phyloP scores from a whole-genome alignment of 257 asterid genomes.

The Nicotiana benthamiana region DNA sequence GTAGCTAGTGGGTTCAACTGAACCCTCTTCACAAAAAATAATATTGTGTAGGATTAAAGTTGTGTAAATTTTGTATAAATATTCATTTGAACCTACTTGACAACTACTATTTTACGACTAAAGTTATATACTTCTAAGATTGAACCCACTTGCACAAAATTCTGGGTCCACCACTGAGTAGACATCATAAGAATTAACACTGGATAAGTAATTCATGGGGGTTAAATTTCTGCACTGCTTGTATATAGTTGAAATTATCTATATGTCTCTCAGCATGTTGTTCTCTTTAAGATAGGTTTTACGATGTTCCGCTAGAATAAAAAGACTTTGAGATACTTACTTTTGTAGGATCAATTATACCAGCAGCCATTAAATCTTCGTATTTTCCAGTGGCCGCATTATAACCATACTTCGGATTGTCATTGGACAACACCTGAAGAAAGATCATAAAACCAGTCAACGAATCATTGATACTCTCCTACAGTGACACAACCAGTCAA shows the following conservation, averaged over 20 bases:
- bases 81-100: too few species aligned
- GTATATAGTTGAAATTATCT: background rate
- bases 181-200: background rate
- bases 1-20: too few species aligned
- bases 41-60: too few species aligned
- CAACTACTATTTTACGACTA: too few species aligned
- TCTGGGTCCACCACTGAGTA: too few species aligned
- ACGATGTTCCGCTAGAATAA: background rate
- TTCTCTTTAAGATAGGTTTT: background rate
- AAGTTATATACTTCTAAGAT: too few species aligned
- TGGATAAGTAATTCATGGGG: background rate
- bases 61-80: too few species aligned
- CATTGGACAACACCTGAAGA: slow-evolving; percentile 75
- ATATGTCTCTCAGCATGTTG: background rate
- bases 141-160: too few species aligned
- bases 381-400: slow-evolving; percentile 91
- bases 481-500: background rate
- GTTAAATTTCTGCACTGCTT: background rate
- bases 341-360: slow-evolving; percentile 96
- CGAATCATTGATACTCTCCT: background rate
- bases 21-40: too few species aligned
- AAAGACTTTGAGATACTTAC: slow-evolving; percentile 21
- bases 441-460: background rate
- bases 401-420: slow-evolving; percentile 67
- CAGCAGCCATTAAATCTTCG: slow-evolving; percentile 97